Evolutionary conservation across 2,329 filamentous ascomycete species (phyloP), one percentile per base, ranked within the genome.

Genomic region (Colletotrichum spinosum): DNA sequence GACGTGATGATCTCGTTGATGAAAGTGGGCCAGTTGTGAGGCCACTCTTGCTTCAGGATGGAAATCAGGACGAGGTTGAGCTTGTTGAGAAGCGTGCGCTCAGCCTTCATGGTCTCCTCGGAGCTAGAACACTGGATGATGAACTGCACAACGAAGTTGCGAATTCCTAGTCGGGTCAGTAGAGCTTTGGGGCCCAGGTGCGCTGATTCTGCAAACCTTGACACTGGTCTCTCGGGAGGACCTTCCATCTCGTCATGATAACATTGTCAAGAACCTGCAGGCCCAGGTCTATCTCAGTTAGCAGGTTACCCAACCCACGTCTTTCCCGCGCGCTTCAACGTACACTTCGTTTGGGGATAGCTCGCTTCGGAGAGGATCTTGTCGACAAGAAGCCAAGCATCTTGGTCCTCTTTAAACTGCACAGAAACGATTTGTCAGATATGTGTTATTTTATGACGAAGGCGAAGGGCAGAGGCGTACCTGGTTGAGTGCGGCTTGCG

Each of bases 1-100:
- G 96, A 95, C 25, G 93, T 92, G 73, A 99, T 94, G 79, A 99
- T 99, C 83, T 99, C 96, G 84, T 98, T 98, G 86, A 99, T 98
- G 80, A 99, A 99, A 17, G 94, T 97, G 10, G 97, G 96, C 96
- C 97, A 99, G 84, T 99, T 97, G 81, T 98, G 95, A 62, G 96
- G 96, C 96, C 96, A 99, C 81, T 99, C 96, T 81, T 99, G 96
- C 86, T 99, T 99, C 75, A 99, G 84, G 69, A 99, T 95, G 63
- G 94, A 97, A 72, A 99, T 93, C 69, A 99, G 91, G 64, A 98
- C 95, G 73, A 99, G 88, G 76, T 99, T 99, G 68, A 99, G 90
- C 84, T 99, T 99, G 87, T 98, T 98, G 75, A 99, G 85, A 66
- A 99, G 88, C 39, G 94, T 94, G 75, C 92, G 91, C 80, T 98